These are phyloP conservation scores for Trichoderma sp. DNA, from an alignment of 2,329 filamentous ascomycete species.

Conservation along the genomic window DNA sequence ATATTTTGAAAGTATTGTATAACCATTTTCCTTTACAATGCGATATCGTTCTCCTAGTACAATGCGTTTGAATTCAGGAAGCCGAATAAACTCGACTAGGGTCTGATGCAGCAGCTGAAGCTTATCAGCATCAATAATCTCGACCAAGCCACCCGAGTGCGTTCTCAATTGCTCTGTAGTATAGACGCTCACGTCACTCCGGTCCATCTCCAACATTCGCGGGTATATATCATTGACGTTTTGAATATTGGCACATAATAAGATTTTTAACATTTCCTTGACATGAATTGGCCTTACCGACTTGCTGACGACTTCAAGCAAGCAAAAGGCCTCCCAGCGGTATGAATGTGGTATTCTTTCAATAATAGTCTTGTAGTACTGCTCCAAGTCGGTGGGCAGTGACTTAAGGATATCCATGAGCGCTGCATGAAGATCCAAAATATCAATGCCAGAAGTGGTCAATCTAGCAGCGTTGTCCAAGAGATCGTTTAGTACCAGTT, in stretches of 20 bases:
- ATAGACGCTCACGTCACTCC: background rate
- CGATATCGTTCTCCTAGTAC: background rate
- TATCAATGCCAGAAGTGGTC: rapidly evolving
- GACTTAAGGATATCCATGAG: background rate
- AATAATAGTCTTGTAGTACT: background rate
- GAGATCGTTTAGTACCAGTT: background rate
- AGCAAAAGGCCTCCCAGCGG: background rate
- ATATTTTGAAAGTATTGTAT: background rate
- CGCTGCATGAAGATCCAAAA: background rate
- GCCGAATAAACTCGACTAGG: background rate
- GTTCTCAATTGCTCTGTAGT: background rate
- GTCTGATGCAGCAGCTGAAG: background rate
- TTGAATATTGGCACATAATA: background rate
- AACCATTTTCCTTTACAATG: background rate
- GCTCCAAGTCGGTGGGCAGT: background rate
- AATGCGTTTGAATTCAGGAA: background rate
- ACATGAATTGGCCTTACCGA: background rate
- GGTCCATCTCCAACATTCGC: rapidly evolving
- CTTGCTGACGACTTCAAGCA: background rate
- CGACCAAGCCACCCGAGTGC: background rate
- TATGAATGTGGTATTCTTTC: background rate
- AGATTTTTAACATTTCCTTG: background rate
- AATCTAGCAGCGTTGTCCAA: background rate
- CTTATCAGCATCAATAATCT: background rate
- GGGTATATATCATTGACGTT: background rate